Base-by-base conservation (phyloP, 495 filamentous ascomycete genomes). In the Aspergillus asperescens region DNA sequence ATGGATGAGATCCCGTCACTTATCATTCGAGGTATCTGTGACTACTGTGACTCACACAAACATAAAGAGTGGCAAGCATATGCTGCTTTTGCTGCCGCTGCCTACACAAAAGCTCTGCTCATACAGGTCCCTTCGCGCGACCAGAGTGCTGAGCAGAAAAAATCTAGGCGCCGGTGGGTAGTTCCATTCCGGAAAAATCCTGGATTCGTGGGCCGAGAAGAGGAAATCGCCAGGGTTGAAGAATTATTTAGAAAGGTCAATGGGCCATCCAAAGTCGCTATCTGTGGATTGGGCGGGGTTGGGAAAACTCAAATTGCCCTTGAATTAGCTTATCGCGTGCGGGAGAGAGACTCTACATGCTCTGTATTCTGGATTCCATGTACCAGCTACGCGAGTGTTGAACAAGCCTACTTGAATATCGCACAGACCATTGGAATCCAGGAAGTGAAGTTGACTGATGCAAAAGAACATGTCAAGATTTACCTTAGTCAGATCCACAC, bases 281-380 rank as follows among this genome's bases (percentile, higher is more conserved):
- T 72, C 37, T 48, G 67, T 43, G 68, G 73, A 20, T 60, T 77
- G 50, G 70, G 48, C 15, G 73, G 73, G 0, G 67, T 73, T 5
- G 71, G 73, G 22, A 76, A 73, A 39, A 73, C 71, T 19, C 68
- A 76, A 45, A 55, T 75, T 39, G 72, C 68, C 7, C 57, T 73
- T 40, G 65, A 65, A 38, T 67, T 69, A 45, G 66, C 66, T 10
- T 51, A 51, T 19, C 54, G 58, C 35, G 48, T 64, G 7, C 62
- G 66, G 12, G 57, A 61, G 50, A 7, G 58, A 19, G 38, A 61
- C 39, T 64, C 61, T 25, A 63, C 28, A 8, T 40, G 37, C 18
- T 22, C 47, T 0, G n/a, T 43, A 9, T 51, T 51, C 20, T 51
- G 48, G 48, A 34, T 51, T 12, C 37, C 48, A 2, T 51, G 35